These are phyloP conservation scores for Cryphonectria nitschkei DNA, from an alignment of 2,329 filamentous ascomycete genomes.

Conservation along the genomic window DNA sequence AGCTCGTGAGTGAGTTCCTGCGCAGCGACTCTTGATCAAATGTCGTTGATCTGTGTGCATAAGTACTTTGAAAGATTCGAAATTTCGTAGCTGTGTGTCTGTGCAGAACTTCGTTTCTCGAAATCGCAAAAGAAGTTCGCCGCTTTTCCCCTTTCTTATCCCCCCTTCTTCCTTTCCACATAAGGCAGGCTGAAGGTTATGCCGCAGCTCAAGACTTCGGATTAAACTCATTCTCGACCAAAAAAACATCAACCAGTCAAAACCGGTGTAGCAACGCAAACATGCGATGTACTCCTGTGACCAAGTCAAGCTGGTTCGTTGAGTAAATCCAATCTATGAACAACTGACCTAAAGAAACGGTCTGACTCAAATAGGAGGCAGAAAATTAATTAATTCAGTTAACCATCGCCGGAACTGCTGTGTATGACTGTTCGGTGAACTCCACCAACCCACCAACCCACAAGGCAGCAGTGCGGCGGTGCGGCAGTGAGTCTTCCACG, in stretches of 20 bases:
- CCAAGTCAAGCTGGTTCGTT: neutral
- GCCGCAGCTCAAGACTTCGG: neutral
- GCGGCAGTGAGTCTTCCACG: neutral
- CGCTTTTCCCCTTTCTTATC: no score
- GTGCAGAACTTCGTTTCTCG: no score
- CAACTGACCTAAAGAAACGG: neutral
- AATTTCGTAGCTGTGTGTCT: no score
- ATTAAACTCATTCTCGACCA: neutral
- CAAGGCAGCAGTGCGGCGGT: slow-evolving; percentile 1
- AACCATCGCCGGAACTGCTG: neutral
- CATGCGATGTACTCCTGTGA: neutral
- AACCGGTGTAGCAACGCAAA: neutral
- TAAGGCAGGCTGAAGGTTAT: neutral
- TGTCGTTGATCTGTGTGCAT: no score
- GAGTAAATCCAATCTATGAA: neutral
- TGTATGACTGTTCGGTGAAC: neutral
- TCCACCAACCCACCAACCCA: neutral
- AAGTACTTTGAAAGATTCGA: no score
- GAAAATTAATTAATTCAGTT: neutral
- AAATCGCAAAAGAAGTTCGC: no score
- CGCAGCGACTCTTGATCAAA: neutral
- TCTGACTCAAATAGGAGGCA: neutral
- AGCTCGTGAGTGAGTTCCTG: neutral
- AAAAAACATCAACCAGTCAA: neutral
- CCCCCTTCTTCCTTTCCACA: no score